These are phyloP conservation scores for Carex pumila DNA, from an alignment of 176 grass and related monocot genomes.

Conservation along the genomic window DNA sequence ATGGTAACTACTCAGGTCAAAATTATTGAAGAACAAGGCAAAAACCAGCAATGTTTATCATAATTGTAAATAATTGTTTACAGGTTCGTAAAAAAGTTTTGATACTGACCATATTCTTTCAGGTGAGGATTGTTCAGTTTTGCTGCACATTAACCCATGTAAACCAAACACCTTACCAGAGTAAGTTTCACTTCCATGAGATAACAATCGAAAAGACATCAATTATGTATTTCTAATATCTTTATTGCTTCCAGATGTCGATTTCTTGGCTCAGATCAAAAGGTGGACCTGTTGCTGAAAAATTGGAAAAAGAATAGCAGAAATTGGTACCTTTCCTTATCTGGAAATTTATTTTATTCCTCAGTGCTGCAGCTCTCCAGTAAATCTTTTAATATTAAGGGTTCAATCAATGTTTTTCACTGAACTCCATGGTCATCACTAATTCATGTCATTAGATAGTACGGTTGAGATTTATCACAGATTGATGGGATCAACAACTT, in stretches of 20 bases:
- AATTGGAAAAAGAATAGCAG: constrained; percentile 39
- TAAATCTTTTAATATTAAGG: not conserved
- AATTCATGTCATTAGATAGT: not conserved
- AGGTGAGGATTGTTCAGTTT: constrained; percentile 32
- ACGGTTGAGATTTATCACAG: not conserved
- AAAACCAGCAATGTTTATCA: not conserved
- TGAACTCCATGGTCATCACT: not conserved
- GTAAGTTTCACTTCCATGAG: constrained; percentile 23
- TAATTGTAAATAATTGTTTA: not conserved
- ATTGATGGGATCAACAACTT: not conserved
- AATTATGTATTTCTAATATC: constrained; percentile 8
- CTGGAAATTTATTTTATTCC: not conserved
- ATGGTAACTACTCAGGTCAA: not conserved
- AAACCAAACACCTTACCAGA: constrained; percentile 32
- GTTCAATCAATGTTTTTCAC: not conserved
- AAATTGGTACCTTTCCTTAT: constrained; percentile 30
- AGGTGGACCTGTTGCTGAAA: constrained; percentile 20
- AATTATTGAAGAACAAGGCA: not conserved
- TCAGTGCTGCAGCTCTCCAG: not conserved
- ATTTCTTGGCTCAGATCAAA: constrained; percentile 26
- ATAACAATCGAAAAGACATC: not conserved
- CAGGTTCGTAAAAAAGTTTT: not conserved
- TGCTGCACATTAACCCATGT: constrained; percentile 25
- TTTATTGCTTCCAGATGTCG: constrained; percentile 24
- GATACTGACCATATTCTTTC: not conserved